Evolutionary conservation across 192 early-diverging fungal species (phyloP), one percentile per base, ranked within the genome.

Genomic region (Phlyctochytrium arcticum): DNA sequence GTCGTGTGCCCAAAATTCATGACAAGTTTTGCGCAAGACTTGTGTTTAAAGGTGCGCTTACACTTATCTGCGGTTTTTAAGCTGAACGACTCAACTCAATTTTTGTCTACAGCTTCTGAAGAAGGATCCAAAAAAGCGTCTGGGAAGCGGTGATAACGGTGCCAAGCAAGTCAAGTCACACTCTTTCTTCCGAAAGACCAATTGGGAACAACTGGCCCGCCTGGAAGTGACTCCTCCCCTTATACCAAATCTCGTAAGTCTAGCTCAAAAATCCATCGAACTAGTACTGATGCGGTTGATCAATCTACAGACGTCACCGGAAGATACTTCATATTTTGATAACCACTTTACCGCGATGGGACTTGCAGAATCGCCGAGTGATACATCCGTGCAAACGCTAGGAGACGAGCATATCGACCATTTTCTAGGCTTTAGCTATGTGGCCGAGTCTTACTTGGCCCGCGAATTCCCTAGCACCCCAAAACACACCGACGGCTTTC

Each of bases 321-420:
- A 76, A 55, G 85, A 89, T 60, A 86, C 87, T 4, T 86, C 88
- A 68, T 90, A 93, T 60, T 95, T 95, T 78, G 88, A 87, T 57
- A 50, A 72, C 2, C 82, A 85, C 50, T 95, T 95, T 59, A 93
- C 91, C 0, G 48, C 29, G 29, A 67, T 83, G 72, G 61, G 80
- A 9, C 63, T 82, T 7, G 70, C 73, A 10, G 77, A 80, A 34
- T 80, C 86, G 5, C 82, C 87, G 19, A 39, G 24, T 19, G 65
- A 50, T 19, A 35, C 32, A 17, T 26, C 0, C 37, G n/a, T n/a
- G n/a, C n/a, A n/a, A n/a, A n/a, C n/a, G n/a, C 36, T 24, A 17
- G 12, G 27, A 24, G 21, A 26, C 17, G 27, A 46, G n/a, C 53
- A 27, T 36, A 26, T 33, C 4, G 50, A 77, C 50, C 54, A 70